phyloP scores from a whole-genome alignment of 768 basidiomycete species.

The Kwoniella europaea region DNA sequence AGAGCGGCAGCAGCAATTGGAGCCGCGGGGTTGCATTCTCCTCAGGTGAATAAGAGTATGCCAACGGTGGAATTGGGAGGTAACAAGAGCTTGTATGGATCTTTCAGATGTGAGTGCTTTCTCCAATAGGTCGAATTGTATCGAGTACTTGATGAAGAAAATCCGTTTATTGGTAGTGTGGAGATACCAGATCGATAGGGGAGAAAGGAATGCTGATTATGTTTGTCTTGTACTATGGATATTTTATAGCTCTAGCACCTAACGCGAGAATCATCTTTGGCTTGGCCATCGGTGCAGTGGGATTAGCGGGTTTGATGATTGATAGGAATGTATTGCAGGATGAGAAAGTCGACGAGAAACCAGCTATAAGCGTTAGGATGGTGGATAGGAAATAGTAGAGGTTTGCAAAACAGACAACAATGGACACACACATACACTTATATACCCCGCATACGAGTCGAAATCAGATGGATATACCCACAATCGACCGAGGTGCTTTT shows the following conservation, averaged over 20 bases:
- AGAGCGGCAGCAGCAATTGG: conserved; percentile 3
- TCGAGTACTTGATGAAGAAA: too few species aligned
- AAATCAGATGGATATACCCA: neutral
- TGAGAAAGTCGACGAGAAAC: neutral
- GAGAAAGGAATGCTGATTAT: neutral
- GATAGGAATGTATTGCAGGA: conserved; percentile 23
- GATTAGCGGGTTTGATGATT: conserved; percentile 19
- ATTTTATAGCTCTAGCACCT: conserved; percentile 6
- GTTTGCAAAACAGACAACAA: too few species aligned
- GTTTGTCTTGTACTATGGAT: neutral
- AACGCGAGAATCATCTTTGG: conserved; percentile 21
- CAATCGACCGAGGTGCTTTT: neutral
- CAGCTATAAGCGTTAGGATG: conserved; percentile 19
- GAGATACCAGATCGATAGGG: neutral
- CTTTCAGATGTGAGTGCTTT: conserved; percentile 15
- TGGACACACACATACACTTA: too few species aligned
- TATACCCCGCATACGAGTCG: too few species aligned
- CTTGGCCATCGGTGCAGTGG: conserved; percentile 8
- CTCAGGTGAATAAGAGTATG: neutral
- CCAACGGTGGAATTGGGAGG: conserved; percentile 1
- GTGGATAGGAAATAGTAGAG: conserved; percentile 17
- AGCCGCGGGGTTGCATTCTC: neutral
- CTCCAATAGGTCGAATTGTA: neutral
- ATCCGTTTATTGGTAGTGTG: neutral
- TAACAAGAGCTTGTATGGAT: conserved; percentile 15